Conservation (phyloP, 495 filamentous ascomycete genomes). For the Neurospora sp. region DNA sequence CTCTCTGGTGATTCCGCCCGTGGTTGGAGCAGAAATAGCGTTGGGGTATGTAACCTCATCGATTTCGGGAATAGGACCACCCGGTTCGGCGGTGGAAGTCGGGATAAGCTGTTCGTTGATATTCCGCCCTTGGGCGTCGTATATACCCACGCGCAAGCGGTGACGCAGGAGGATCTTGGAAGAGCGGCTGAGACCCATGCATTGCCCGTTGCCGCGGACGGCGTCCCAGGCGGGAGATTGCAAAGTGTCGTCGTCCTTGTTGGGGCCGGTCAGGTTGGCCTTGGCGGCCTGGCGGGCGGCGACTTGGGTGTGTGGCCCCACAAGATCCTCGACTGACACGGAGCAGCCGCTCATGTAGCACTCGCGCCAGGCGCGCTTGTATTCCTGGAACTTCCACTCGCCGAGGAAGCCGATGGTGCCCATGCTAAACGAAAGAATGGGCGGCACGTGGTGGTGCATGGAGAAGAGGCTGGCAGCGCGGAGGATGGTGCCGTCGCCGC, state of each 20-base stretch:
- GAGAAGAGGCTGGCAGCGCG: conserved; percentile 87
- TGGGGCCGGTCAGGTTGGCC: background rate
- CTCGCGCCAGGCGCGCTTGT: conserved; percentile 82
- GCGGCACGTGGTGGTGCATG: conserved; percentile 69
- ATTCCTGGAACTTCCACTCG: conserved; percentile 90
- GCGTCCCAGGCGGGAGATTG: conserved; percentile 47
- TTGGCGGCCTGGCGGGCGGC: conserved; percentile 15
- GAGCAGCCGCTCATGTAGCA: conserved; percentile 84
- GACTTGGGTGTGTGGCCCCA: conserved; percentile 34
- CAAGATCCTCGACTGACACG: conserved; percentile 35
- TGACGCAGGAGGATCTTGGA: conserved; percentile 78
- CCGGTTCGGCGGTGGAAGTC: conserved; percentile 32
- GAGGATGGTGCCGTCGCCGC: conserved; percentile 92
- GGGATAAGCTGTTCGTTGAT: conserved; percentile 39
- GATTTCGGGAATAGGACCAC: conserved; percentile 18
- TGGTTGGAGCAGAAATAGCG: background rate
- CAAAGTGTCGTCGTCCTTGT: conserved; percentile 1
- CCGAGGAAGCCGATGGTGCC: conserved; percentile 90
- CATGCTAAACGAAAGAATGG: conserved; percentile 94
- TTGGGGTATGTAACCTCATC: background rate
- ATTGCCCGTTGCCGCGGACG: conserved; percentile 71
- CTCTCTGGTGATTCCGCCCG: background rate
- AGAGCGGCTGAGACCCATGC: conserved; percentile 62
- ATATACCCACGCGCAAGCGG: conserved; percentile 73
- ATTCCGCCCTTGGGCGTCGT: conserved; percentile 48